These are phyloP conservation scores for Fusarium staphyleae DNA, from an alignment of 2,329 filamentous ascomycete species.

Conservation along the genomic window DNA sequence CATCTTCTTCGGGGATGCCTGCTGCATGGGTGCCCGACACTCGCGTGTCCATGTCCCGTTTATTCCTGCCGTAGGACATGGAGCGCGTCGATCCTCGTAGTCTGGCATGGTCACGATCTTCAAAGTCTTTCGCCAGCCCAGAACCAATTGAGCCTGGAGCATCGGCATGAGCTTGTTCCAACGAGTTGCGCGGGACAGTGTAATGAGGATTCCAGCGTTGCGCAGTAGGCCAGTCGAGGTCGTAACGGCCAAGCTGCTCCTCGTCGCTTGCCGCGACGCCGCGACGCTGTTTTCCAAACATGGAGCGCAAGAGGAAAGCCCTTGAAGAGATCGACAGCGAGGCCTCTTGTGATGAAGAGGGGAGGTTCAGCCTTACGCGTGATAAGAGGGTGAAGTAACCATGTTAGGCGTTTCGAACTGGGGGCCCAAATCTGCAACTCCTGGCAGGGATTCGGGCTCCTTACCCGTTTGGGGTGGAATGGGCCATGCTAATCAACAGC, in stretches of 20 bases:
- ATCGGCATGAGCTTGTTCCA: background rate
- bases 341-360: background rate
- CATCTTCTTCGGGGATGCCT: background rate
- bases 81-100: conserved; percentile 3
- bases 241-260: conserved; percentile 24
- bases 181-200: conserved; percentile 33
- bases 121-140: conserved; percentile 1
- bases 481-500: too few relatives aligned
- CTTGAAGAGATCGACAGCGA: background rate
- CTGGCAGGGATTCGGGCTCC: too few relatives aligned
- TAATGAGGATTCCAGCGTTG: conserved; percentile 43
- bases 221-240: conserved; percentile 28
- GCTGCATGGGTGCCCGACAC: background rate
- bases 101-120: background rate
- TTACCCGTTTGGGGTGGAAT: too few relatives aligned
- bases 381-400: background rate
- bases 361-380: background rate
- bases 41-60: conserved; percentile 27
- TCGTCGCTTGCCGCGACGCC: conserved; percentile 7
- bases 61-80: conserved; percentile 19
- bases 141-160: background rate
- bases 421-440: too few relatives aligned
- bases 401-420: too few relatives aligned
- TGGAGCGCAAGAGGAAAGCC: background rate
- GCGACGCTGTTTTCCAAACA: conserved; percentile 20